phyloP scores from a whole-genome alignment of 345 rosid species.

The Combretum micranthum region DNA sequence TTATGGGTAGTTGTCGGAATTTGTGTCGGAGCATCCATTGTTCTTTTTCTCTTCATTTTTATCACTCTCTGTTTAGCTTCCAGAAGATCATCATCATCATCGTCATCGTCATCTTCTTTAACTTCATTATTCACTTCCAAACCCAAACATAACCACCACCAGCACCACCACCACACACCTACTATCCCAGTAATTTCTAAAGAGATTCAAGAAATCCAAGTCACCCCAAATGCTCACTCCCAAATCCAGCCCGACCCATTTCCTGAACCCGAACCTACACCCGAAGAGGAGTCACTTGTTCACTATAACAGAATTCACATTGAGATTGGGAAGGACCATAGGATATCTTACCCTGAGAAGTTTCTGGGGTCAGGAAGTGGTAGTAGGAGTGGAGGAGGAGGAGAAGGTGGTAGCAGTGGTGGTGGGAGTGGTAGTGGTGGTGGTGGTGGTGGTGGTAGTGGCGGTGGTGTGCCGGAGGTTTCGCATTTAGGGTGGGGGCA shows the following conservation, averaged over 20 bases:
- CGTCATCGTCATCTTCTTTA: conserved; percentile 55
- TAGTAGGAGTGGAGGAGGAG: conserved; percentile 26
- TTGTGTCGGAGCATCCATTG: conserved; percentile 66
- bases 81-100: conserved; percentile 41
- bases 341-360: conserved; percentile 35
- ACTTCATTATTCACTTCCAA: conserved; percentile 53
- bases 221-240: conserved; percentile 13
- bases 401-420: conserved; percentile 22
- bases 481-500: conserved; percentile 54
- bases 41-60: conserved; percentile 71
- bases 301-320: conserved; percentile 41
- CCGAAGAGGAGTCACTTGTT: conserved; percentile 39
- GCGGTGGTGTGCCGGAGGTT: conserved; percentile 42
- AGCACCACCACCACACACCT: conserved; percentile 19
- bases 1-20: conserved; percentile 78
- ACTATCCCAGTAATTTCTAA: conserved; percentile 56
- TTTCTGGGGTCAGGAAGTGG: conserved; percentile 10
- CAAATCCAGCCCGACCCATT: conserved; percentile 21
- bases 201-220: conserved; percentile 63
- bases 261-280: conserved; percentile 25
- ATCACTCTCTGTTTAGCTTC: conserved; percentile 75
- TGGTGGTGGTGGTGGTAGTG: conserved; percentile 21
- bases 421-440: conserved; percentile 37
- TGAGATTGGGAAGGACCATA: conserved; percentile 48
- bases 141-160: conserved; percentile 28